Evolutionary conservation across 805 yeast species (phyloP).

Genomic region (Sugiyamaella smithiae): DNA sequence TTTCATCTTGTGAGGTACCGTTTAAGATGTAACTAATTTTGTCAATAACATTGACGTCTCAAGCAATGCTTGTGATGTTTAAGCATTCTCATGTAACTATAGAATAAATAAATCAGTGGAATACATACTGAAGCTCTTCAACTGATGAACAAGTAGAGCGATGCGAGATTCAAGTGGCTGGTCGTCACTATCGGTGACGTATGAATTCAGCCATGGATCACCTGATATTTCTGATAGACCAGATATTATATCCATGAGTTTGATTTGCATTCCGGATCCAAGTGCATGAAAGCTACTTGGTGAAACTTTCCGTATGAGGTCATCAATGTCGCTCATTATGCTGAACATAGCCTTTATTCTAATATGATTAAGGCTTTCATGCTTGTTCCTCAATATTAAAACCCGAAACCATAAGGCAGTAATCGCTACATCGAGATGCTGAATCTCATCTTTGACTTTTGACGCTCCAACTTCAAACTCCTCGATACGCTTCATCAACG

Average conservation of each 20-base stretch:
- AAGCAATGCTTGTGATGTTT: too few species aligned
- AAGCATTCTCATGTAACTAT: too few species aligned
- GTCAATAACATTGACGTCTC: too few species aligned
- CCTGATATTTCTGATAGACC: constrained; percentile 3
- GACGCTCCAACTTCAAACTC: background rate
- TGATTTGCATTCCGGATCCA: constrained; percentile 3
- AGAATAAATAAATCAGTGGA: too few species aligned
- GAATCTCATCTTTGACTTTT: background rate
- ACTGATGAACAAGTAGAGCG: background rate
- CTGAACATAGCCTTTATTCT: background rate
- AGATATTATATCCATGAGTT: background rate
- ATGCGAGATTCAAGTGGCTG: background rate
- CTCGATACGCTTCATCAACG: background rate
- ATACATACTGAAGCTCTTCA: background rate
- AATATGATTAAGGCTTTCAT: constrained; percentile 1
- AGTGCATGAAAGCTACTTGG: constrained; percentile 3
- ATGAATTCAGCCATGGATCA: background rate
- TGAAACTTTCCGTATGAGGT: background rate
- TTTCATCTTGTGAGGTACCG: too few species aligned
- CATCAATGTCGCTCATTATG: constrained; percentile 1
- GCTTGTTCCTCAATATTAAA: background rate
- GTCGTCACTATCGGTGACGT: background rate
- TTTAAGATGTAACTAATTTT: too few species aligned
- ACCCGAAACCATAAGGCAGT: constrained; percentile 2
- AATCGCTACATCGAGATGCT: background rate